A percentile compares a stretch with the other conserved stretches of the same genome.
phyloP scores from a whole-genome alignment of 768 basidiomycete species.

The Mycena floridula region DNA sequence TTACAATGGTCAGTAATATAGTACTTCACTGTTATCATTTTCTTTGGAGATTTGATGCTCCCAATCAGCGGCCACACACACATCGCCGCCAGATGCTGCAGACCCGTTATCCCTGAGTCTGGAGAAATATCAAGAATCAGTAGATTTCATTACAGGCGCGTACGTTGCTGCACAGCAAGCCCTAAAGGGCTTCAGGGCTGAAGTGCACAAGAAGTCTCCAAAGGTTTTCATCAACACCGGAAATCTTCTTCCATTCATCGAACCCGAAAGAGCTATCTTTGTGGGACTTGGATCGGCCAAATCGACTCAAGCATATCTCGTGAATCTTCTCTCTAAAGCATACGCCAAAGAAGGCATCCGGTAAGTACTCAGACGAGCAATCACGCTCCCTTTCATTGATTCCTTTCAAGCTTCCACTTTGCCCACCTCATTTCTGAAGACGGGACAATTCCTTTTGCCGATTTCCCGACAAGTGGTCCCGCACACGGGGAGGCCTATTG shows the following conservation, averaged over 20 bases:
- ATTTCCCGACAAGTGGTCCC: constrained; percentile 18
- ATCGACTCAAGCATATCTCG: constrained; percentile 12
- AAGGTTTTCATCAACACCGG: constrained; percentile 27
- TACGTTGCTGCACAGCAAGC: constrained; percentile 23
- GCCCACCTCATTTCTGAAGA: constrained; percentile 17
- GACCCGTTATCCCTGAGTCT: constrained; percentile 19
- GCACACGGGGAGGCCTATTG: constrained; percentile 21
- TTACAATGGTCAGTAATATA: constrained; percentile 39
- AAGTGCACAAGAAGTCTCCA: constrained; percentile 14
- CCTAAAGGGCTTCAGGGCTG: constrained; percentile 17
- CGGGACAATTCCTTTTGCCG: constrained; percentile 9
- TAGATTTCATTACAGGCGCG: constrained; percentile 10
- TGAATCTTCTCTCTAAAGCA: constrained; percentile 14
- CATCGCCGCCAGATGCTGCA: constrained; percentile 9
- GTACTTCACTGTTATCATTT: no score
- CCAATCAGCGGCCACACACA: no score
- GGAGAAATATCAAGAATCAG: constrained; percentile 12
- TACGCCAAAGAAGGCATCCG: constrained; percentile 16
- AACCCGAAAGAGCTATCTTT: constrained; percentile 4
- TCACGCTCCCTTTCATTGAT: neutral
- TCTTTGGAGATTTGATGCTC: no score
- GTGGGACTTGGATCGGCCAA: constrained; percentile 20
- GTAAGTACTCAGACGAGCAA: constrained; percentile 6
- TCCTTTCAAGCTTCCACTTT: constrained; percentile 24
- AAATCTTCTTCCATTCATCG: constrained; percentile 19